These are phyloP conservation scores for Phytophthora europaea DNA, from an alignment of 352 stramenopile species.

Conservation along the genomic window DNA sequence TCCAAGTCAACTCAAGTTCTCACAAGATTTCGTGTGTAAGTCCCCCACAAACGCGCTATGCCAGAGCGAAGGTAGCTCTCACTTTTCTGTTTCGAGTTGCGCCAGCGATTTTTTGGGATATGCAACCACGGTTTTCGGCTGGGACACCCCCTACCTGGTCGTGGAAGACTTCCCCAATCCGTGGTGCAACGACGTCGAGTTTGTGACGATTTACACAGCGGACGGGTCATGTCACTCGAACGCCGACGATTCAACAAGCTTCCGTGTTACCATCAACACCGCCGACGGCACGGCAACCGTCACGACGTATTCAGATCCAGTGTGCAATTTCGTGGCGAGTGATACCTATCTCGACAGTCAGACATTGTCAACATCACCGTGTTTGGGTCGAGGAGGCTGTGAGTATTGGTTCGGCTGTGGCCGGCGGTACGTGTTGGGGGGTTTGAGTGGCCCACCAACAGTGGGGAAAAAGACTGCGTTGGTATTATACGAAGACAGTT, in stretches of 20 bases:
- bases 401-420: conserved; percentile 5
- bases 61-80: neutral
- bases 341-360: conserved; percentile 10
- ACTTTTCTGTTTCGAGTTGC: conserved; percentile 2
- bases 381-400: conserved; percentile 2
- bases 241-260: conserved; percentile 9
- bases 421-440: conserved; percentile 5
- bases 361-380: conserved; percentile 10
- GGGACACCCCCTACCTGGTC: conserved; percentile 9
- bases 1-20: conserved; percentile 6
- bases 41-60: neutral
- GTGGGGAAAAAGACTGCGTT: conserved; percentile 11
- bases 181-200: conserved; percentile 12
- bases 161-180: conserved; percentile 6
- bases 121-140: neutral
- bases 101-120: neutral
- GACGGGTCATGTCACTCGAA: conserved; percentile 12
- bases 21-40: conserved; percentile 11
- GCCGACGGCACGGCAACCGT: conserved; percentile 10
- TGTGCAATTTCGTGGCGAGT: conserved; percentile 5
- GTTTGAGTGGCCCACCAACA: neutral
- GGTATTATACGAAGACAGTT: conserved; percentile 17
- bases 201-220: conserved; percentile 8
- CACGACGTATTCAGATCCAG: conserved; percentile 6
- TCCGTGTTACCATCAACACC: conserved; percentile 2